These are phyloP conservation scores for Chrysoporthe cubensis DNA, from an alignment of 2,329 filamentous ascomycete species.

Conservation along the genomic window DNA sequence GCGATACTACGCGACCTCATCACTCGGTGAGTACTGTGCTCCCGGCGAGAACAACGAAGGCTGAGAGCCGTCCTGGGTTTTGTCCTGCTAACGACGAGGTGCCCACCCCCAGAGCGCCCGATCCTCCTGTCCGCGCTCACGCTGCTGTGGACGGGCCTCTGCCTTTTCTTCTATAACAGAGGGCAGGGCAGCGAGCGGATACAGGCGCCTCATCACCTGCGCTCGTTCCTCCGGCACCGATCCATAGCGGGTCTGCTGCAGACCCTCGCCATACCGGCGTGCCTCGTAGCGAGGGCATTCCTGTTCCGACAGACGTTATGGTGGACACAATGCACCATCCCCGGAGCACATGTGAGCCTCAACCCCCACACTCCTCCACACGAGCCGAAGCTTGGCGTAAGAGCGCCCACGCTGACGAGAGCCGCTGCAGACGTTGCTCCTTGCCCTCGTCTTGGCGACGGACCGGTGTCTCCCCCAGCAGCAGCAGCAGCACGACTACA, in stretches of 20 bases:
- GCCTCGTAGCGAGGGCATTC: conserved; percentile 14
- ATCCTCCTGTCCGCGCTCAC: conserved; percentile 9
- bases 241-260: background rate
- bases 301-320: background rate
- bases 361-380: no score
- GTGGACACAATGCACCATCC: conserved; percentile 14
- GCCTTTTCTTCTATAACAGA: background rate
- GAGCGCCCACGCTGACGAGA: background rate
- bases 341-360: conserved; percentile 3
- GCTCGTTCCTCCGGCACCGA: background rate
- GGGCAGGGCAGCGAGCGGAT: background rate
- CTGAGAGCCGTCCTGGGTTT: background rate
- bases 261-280: background rate
- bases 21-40: conserved; percentile 2
- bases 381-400: no score
- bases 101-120: conserved; percentile 14
- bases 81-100: background rate
- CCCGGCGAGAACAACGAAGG: no score
- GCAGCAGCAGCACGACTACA: background rate
- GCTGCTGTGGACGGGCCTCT: conserved; percentile 1
- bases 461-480: conserved; percentile 1
- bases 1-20: conserved; percentile 2
- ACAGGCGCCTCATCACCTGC: background rate
- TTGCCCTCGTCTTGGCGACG: background rate
- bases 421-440: background rate